phyloP scores from a whole-genome alignment of 768 basidiomycete genomes.

The Russula ochroleuca region DNA sequence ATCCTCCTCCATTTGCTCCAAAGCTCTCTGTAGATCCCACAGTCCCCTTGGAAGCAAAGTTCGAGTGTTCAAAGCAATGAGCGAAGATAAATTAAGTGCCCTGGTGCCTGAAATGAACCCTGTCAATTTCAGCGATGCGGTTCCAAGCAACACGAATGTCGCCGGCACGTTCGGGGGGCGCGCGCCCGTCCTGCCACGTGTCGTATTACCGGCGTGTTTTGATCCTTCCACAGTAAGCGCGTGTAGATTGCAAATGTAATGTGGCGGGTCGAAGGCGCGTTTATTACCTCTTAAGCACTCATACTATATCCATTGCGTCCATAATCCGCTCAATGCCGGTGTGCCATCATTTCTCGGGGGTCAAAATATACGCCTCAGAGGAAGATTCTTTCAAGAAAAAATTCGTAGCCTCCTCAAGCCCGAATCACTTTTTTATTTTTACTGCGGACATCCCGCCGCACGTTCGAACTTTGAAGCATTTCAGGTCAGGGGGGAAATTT shows the following conservation, averaged over 20 bases:
- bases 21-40: not conserved
- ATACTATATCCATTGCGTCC: conserved; percentile 6
- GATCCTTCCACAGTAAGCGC: conserved; percentile 7
- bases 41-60: conserved; percentile 3
- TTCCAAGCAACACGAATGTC: conserved; percentile 15
- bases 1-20: not conserved
- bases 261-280: conserved; percentile 19
- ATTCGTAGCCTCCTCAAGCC: conserved; percentile 5
- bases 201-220: conserved; percentile 17
- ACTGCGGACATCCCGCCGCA: conserved; percentile 4
- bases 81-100: conserved; percentile 3
- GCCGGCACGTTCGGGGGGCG: conserved; percentile 17
- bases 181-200: conserved; percentile 20
- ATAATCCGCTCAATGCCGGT: conserved; percentile 13
- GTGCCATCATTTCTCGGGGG: conserved; percentile 11
- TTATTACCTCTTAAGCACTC: conserved; percentile 19
- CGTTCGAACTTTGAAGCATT: conserved; percentile 10
- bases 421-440: not conserved
- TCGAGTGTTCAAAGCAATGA: not conserved
- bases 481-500: conserved; percentile 13
- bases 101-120: conserved; percentile 23
- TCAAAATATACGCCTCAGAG: not conserved
- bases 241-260: conserved; percentile 16
- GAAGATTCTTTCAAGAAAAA: not conserved
- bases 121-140: conserved; percentile 11